phyloP scores from a whole-genome alignment of 2,329 filamentous ascomycete genomes.

The Alternaria viburni region DNA sequence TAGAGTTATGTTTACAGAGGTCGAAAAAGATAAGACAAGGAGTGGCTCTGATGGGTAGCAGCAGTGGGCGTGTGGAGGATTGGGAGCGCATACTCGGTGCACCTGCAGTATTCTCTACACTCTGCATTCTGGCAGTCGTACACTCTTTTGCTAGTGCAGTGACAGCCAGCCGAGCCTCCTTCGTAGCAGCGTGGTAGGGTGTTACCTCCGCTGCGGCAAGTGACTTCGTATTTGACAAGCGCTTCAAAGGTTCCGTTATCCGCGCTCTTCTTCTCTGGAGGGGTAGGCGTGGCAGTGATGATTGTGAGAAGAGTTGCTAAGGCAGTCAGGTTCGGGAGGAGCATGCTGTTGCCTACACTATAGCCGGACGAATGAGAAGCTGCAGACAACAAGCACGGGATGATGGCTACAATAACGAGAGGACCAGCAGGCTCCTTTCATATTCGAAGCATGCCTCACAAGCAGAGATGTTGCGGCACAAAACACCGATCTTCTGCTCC shows the following conservation, averaged over 20 bases:
- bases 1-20: background rate
- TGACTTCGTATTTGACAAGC: constrained; percentile 1
- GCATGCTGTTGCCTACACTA: background rate
- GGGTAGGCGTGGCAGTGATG: background rate
- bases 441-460: background rate
- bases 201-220: background rate
- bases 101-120: background rate
- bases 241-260: background rate
- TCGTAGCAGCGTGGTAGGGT: constrained; percentile 4
- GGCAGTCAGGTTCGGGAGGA: background rate
- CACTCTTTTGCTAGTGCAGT: background rate
- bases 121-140: background rate
- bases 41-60: background rate
- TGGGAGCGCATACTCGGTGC: background rate
- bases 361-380: background rate
- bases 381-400: background rate
- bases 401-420: background rate
- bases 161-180: background rate
- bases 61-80: background rate
- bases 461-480: background rate
- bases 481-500: background rate
- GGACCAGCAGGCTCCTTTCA: background rate
- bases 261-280: background rate
- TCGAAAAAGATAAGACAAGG: background rate
- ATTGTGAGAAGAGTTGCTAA: background rate